These are phyloP conservation scores for Penicillium sp. DNA, from an alignment of 2,329 filamentous ascomycete genomes.

Conservation along the genomic window DNA sequence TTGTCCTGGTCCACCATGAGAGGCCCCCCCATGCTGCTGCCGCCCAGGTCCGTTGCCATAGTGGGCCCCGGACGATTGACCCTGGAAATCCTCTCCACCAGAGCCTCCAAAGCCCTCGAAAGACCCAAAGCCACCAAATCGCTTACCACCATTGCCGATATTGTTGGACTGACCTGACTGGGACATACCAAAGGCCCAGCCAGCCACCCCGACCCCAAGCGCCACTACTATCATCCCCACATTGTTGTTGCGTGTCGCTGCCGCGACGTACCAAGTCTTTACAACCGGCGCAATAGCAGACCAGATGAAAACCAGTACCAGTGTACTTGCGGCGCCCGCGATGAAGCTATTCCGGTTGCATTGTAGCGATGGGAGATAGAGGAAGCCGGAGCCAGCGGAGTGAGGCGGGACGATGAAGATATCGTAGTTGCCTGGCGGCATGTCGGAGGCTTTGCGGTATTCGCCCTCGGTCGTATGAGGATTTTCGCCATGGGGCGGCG, in stretches of 20 bases:
- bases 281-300: slow-evolving; percentile 72
- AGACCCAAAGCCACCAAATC: slow-evolving; percentile 26
- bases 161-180: slow-evolving; percentile 48
- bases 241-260: slow-evolving; percentile 71
- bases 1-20: slow-evolving; percentile 2
- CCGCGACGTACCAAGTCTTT: slow-evolving; percentile 70
- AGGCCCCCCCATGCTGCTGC: slow-evolving; percentile 9
- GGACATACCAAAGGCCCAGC: slow-evolving; percentile 73
- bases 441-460: slow-evolving; percentile 53
- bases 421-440: slow-evolving; percentile 91
- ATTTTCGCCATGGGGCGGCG: slow-evolving; percentile 80
- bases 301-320: slow-evolving; percentile 72
- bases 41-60: slow-evolving; percentile 28
- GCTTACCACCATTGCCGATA: slow-evolving; percentile 27
- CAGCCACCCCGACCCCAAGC: slow-evolving; percentile 71
- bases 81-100: slow-evolving; percentile 21
- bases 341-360: slow-evolving; percentile 89
- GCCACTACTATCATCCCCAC: slow-evolving; percentile 72
- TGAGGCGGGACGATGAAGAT: slow-evolving; percentile 96
- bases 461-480: slow-evolving; percentile 64
- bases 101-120: slow-evolving; percentile 15
- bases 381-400: slow-evolving; percentile 82
- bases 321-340: slow-evolving; percentile 77
- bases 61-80: slow-evolving; percentile 25
- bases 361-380: slow-evolving; percentile 88